Conservation (phyloP, 176 grass and related monocot genomes). For the Triticum timopheevii region DNA sequence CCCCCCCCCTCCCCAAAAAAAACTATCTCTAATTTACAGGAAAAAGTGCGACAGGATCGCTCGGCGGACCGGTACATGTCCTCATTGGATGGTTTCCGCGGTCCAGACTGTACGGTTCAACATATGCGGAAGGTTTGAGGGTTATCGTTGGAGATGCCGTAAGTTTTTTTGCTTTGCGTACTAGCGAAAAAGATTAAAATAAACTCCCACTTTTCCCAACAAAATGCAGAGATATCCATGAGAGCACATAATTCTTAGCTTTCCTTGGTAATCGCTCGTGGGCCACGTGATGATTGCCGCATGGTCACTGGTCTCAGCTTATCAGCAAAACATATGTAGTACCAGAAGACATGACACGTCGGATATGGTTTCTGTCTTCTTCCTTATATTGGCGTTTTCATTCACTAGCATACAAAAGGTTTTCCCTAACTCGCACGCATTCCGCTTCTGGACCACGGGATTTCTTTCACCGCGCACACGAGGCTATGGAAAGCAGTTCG, state of each 20-base stretch:
- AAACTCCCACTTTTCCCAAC: too few species aligned
- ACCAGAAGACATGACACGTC: background rate
- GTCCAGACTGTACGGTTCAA: too few species aligned
- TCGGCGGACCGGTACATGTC: too few species aligned
- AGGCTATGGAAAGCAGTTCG: background rate
- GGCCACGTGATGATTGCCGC: background rate
- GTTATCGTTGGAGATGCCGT: too few species aligned
- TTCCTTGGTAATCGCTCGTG: background rate
- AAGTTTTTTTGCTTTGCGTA: too few species aligned
- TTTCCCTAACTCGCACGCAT: background rate
- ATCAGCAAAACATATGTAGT: background rate
- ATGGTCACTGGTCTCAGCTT: background rate
- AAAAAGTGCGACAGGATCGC: too few species aligned
- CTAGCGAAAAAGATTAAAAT: too few species aligned
- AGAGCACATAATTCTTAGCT: background rate
- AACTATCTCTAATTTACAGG: too few species aligned
- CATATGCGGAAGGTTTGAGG: too few species aligned
- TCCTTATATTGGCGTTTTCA: background rate
- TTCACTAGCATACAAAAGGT: background rate
- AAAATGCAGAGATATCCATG: background rate
- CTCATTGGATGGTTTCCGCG: too few species aligned
- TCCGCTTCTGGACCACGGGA: background rate
- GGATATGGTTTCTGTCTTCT: background rate
- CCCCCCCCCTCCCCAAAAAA: too few species aligned
- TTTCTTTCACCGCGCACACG: background rate